Base-by-base conservation (phyloP, 2,329 filamentous ascomycete species). In the Pestalotiopsis sp. region DNA sequence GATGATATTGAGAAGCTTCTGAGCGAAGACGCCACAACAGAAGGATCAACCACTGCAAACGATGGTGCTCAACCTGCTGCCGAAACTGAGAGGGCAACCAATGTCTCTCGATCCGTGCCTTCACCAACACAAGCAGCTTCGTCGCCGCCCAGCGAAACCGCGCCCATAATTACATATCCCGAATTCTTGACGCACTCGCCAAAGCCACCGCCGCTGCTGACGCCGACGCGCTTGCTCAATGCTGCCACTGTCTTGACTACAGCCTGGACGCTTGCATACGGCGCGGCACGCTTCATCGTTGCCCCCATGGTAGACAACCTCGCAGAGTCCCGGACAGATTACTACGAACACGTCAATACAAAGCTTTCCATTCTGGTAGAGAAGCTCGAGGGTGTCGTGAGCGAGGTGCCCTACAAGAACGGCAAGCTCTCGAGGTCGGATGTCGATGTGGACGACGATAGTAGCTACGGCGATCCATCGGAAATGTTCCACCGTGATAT, bases 401-500 rank as follows among this genome's bases (percentile, higher is more conserved):
- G 91, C 36, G 86, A 87, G 60, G 82, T 92, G 1, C 90, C 91
- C 4, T 77, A 77, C 69, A 77, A 76, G 57, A 75, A 76, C 58
- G 74, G 74, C 61, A 78, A 74, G 67, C 69, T 58, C 1, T 57
- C 73, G 2, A 75, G 69, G 45, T 72, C 72, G 9, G 71, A 68
- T 9, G 64, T 68, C 9, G 64, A 71, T 41, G 70, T 67, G 4
- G 71, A 73, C 17, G 77, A 77, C 39, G 82, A 82, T 69, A 86
- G 82, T 74, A 86, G 85, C 31, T 84, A 82, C 68, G 87, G 87
- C 70, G 90, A 91, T 73, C 93, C 93, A 1, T 90, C 91, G 1
- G 93, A 95, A 79, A 87, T 95, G 70, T 96, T 93, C 80, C 92
- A 95, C 78, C 89, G 92, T 60, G 93, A 96, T 76, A 87, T 93